Base-by-base conservation (phyloP, 2,329 filamentous ascomycete genomes). In the Sclerotinia sclerotiorum region DNA sequence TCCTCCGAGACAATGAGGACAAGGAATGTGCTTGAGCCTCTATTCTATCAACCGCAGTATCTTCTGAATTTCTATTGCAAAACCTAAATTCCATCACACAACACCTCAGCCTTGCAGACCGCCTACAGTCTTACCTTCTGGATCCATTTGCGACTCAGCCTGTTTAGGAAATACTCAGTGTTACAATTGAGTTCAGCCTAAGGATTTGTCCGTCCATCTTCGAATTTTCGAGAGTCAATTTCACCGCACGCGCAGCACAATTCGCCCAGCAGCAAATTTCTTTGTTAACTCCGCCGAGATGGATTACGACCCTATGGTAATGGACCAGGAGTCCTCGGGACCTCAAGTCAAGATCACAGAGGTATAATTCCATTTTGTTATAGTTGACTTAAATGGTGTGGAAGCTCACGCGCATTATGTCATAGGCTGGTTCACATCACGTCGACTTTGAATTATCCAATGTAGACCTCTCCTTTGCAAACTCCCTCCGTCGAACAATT, bases 361-460 rank as follows among this genome's bases (percentile, higher is more conserved):
- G 69, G 82, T 81, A 73, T 72, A 46, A 15, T 44, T 55, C 29
- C 19, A 48, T 44, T 27, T 44, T 65, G 49, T 61, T 35, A 48
- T 46, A 17, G 19, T 48, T 21, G 11, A 24, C 27, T 62, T 44
- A 3, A 54, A 65, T 69, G 55, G 60, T 24, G 29, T 48, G 44
- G 68, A 69, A 69, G 61, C 74, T 77, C 68, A 76, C 70, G 65
- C 70, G 69, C 69, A 68, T 55, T 32, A 42, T 62, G 29, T 42
- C 24, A 70, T 74, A 97, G 93, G 91, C 91, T 72, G 92, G 94
- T 78, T 83, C 83, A 72, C 87, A 89, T 75, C 90, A 91, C 76
- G 93, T 97, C 79, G 90, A 97, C 81, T 98, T 98, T 83, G 90
- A 95, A 80, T 88, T 99, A 69, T 90, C 88, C 76, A 93, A 93